A percentile compares a stretch with the other conserved stretches of the same genome.
Evolutionary conservation across 169 alveolate species (phyloP).

Genomic region (Plasmodium coatneyi): DNA sequence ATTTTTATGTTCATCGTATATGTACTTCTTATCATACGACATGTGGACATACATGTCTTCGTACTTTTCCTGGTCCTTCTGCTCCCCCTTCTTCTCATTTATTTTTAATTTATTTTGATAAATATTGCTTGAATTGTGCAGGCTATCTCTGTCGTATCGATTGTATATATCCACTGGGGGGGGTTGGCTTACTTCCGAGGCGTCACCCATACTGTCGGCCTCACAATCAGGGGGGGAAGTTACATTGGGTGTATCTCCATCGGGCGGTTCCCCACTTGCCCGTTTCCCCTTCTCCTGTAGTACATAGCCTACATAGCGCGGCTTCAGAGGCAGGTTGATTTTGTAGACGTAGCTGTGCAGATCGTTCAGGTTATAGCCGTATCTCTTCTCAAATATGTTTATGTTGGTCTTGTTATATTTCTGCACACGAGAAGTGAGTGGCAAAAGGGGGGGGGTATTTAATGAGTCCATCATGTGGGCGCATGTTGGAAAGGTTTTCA

Average conservation of each 20-base stretch:
- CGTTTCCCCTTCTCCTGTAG: conserved; percentile 20
- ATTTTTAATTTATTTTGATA: conserved; percentile 55
- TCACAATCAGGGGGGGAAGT: not conserved
- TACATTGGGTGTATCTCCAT: not conserved
- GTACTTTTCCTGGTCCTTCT: conserved; percentile 2
- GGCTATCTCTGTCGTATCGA: conserved; percentile 22
- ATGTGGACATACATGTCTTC: conserved; percentile 54
- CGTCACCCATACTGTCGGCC: not conserved
- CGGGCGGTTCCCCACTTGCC: not conserved
- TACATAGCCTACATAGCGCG: conserved; percentile 38
- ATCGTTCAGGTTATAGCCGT: conserved; percentile 61
- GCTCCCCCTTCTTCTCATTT: not conserved
- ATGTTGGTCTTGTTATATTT: conserved; percentile 33
- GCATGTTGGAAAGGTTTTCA: not conserved
- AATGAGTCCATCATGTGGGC: not conserved
- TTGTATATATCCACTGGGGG: conserved; percentile 27
- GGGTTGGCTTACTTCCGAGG: not conserved
- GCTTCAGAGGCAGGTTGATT: conserved; percentile 51
- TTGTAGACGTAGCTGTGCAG: conserved; percentile 49
- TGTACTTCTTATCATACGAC: conserved; percentile 18
- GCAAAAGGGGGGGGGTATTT: not conserved
- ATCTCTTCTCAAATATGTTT: conserved; percentile 43
- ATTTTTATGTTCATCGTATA: conserved; percentile 28
- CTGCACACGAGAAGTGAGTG: not conserved
- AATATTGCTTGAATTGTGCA: conserved; percentile 39